Evolutionary conservation across 2,329 filamentous ascomycete genomes (phyloP).

Genomic region (Acephala macrosclerotiorum): DNA sequence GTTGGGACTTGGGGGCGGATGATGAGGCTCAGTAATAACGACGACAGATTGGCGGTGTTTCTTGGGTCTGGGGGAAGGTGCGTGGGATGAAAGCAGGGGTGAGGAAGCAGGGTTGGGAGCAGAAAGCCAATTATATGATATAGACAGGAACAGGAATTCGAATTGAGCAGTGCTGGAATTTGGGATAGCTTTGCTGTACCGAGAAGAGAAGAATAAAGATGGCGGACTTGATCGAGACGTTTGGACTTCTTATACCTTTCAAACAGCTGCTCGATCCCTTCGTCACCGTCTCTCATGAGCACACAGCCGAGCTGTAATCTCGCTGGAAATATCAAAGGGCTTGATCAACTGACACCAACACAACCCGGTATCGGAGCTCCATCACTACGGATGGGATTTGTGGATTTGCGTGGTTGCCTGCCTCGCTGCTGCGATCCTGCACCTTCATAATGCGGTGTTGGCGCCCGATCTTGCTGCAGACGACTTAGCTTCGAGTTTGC

Average conservation of each 20-base stretch:
- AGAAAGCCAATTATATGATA: conserved; percentile 6
- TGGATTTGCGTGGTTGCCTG: background rate
- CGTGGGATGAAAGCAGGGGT: background rate
- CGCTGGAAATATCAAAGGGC: background rate
- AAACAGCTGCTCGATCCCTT: background rate
- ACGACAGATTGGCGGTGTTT: conserved; percentile 30
- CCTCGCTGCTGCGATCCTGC: background rate
- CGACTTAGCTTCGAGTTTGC: background rate
- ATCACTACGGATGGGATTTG: background rate
- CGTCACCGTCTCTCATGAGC: background rate
- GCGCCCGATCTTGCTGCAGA: conserved; percentile 6
- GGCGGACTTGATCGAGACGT: background rate
- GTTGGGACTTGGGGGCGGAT: conserved; percentile 21
- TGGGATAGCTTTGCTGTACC: background rate
- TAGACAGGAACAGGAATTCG: background rate
- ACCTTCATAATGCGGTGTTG: background rate
- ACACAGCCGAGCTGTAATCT: background rate
- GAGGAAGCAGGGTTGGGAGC: background rate
- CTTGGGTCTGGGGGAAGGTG: background rate
- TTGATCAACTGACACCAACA: conserved; percentile 1
- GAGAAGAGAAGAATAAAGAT: conserved; percentile 1
- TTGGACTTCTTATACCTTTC: background rate
- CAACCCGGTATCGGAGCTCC: conserved; percentile 3
- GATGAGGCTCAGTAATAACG: conserved; percentile 30
- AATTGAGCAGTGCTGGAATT: conserved; percentile 3